phyloP scores from a whole-genome alignment of 2,329 filamentous ascomycete genomes.

The Clonostachys rosea region DNA sequence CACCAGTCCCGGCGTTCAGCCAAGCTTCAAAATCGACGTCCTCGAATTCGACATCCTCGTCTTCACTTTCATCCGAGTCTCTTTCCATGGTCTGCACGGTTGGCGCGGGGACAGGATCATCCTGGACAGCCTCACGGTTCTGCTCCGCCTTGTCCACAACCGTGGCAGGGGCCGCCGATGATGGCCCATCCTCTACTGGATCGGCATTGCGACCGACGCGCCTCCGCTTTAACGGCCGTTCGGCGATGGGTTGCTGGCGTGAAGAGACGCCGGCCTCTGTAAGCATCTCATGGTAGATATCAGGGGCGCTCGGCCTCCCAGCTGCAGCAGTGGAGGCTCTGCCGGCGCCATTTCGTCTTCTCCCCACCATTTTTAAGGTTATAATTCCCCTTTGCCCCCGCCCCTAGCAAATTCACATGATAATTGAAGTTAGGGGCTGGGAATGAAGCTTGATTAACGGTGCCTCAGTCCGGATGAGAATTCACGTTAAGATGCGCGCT shows the following conservation, averaged over 20 bases:
- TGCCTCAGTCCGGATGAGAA: too few relatives aligned
- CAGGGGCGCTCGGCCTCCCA: conserved; percentile 13
- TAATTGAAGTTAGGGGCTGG: too few relatives aligned
- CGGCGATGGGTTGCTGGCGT: conserved; percentile 16
- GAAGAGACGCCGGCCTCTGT: conserved; percentile 36
- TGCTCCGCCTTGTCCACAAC: conserved; percentile 18
- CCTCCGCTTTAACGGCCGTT: conserved; percentile 31
- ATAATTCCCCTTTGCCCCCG: too few relatives aligned
- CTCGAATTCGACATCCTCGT: conserved; percentile 39
- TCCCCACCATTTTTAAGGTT: too few relatives aligned
- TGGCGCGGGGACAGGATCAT: conserved; percentile 42
- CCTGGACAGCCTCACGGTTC: conserved; percentile 35
- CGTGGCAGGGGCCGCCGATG: not conserved
- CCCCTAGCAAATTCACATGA: too few relatives aligned
- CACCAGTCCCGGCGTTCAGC: conserved; percentile 11
- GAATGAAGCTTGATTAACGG: too few relatives aligned
- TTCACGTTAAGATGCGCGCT: too few relatives aligned
- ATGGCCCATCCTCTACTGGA: not conserved
- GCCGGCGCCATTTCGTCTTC: too few relatives aligned
- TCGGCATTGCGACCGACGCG: conserved; percentile 11
- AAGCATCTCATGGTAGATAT: conserved; percentile 45
- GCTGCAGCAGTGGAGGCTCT: too few relatives aligned
- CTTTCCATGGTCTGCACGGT: conserved; percentile 46
- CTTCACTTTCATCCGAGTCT: conserved; percentile 37
- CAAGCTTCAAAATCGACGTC: conserved; percentile 36